Percentiles rank a stretch among this genome's conserved stretches.
These are phyloP conservation scores for Panicum virgatum DNA, from an alignment of 202 grass and related monocot species.

Conservation along the genomic window DNA sequence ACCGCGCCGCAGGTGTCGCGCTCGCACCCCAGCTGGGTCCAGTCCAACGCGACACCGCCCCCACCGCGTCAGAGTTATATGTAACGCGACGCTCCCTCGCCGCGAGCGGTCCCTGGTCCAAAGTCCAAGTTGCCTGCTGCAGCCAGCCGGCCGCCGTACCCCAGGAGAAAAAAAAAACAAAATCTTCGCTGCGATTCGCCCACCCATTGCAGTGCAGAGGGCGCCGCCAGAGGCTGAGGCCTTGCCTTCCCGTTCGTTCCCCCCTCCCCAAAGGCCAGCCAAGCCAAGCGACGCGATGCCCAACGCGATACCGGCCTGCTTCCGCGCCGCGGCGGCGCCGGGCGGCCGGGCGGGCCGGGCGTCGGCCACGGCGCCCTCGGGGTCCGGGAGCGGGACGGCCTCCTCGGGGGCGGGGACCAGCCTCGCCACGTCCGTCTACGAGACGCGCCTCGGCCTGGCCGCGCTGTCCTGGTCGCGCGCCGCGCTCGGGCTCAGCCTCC, in stretches of 20 bases:
- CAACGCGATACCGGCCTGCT: conserved; percentile 61
- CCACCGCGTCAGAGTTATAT: conserved; percentile 39
- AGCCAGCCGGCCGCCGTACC: not conserved
- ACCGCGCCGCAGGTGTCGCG: not conserved
- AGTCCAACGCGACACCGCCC: not conserved
- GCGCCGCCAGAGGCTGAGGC: too few relatives aligned
- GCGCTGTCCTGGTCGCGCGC: conserved; percentile 86
- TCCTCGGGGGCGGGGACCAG: conserved; percentile 40
- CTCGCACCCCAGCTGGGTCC: conserved; percentile 41
- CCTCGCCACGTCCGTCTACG: conserved; percentile 82
- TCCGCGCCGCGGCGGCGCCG: conserved; percentile 33
- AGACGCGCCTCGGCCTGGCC: conserved; percentile 72
- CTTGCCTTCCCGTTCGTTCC: too few relatives aligned
- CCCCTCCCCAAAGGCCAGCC: too few relatives aligned
- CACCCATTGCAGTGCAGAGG: too few relatives aligned
- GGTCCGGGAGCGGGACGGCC: not conserved
- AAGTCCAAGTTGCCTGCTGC: conserved; percentile 12
- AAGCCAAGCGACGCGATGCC: conserved; percentile 26
- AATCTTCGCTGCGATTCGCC: not conserved
- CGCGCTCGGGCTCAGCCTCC: conserved; percentile 78
- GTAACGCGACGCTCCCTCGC: conserved; percentile 21
- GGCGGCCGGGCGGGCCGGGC: conserved; percentile 24
- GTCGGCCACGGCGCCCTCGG: conserved; percentile 22
- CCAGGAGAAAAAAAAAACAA: not conserved
- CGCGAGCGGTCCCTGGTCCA: not conserved